Conservation (phyloP, 2,329 filamentous ascomycete genomes). For the Aspergillus caelatus region DNA sequence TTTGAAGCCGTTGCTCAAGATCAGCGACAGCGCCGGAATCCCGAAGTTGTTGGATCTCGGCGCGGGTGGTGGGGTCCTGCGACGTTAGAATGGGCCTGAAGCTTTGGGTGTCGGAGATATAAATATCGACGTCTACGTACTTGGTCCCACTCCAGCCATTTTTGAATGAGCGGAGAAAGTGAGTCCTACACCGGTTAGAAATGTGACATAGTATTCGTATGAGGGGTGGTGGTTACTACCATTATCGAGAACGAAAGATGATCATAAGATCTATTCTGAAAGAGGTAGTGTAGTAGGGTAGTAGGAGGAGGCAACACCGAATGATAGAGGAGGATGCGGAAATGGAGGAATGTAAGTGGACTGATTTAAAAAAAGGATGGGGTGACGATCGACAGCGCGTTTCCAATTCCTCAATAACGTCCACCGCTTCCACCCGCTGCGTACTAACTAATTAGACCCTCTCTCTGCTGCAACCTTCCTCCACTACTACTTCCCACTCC, state of each 20-base stretch:
- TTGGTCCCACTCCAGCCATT: constrained; percentile 63
- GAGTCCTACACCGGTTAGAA: constrained; percentile 29
- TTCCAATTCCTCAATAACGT: neutral
- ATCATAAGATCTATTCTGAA: constrained; percentile 2
- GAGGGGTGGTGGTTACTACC: neutral
- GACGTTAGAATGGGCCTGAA: constrained; percentile 9
- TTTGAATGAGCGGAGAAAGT: constrained; percentile 48
- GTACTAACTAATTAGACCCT: neutral
- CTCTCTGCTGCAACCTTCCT: neutral
- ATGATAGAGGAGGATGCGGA: neutral
- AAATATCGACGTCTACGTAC: constrained; percentile 27
- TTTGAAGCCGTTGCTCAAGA: constrained; percentile 56
- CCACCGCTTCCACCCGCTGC: neutral
- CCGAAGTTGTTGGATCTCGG: constrained; percentile 58
- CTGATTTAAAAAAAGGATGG: constrained; percentile 2
- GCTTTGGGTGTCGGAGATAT: neutral
- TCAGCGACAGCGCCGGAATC: constrained; percentile 49
- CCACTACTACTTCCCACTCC: neutral
- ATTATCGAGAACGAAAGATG: neutral
- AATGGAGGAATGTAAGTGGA: constrained; percentile 8
- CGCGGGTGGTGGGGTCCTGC: constrained; percentile 54
- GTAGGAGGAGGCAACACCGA: neutral
- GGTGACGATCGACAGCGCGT: neutral
- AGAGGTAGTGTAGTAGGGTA: neutral
- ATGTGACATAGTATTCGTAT: neutral